phyloP scores from a whole-genome alignment of 192 early-diverging fungal species.

The Gaertneriomyces sp. region DNA sequence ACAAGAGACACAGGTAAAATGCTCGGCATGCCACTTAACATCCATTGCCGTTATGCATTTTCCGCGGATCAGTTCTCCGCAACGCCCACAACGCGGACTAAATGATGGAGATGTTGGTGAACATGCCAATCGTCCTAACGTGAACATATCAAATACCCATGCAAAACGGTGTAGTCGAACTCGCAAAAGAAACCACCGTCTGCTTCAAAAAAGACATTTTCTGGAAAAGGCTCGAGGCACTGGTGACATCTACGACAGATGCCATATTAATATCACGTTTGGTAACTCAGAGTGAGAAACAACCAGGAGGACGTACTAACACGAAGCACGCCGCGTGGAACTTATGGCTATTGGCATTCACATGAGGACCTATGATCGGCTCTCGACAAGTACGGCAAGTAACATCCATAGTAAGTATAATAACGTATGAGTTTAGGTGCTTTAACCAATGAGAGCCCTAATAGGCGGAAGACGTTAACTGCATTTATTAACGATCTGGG shows the following conservation, averaged over 20 bases:
- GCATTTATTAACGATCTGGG: no score
- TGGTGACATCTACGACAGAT: conserved; percentile 33
- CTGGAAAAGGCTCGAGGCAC: conserved; percentile 43
- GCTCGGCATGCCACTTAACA: conserved; percentile 50
- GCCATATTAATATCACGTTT: not conserved
- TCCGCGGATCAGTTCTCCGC: conserved; percentile 43
- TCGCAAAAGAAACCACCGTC: conserved; percentile 40
- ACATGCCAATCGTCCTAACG: not conserved
- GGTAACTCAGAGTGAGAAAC: not conserved
- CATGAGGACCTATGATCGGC: conserved; percentile 19
- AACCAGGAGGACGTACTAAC: conserved; percentile 11
- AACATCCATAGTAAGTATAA: not conserved
- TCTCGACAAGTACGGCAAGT: conserved; percentile 24
- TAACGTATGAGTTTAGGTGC: no score
- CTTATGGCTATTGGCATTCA: conserved; percentile 16
- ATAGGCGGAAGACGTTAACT: no score
- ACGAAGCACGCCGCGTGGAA: conserved; percentile 36
- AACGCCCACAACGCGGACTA: conserved; percentile 41
- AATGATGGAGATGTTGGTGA: conserved; percentile 5
- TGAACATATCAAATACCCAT: conserved; percentile 24
- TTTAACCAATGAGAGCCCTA: no score
- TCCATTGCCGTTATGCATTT: conserved; percentile 47
- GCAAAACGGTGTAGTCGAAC: conserved; percentile 37
- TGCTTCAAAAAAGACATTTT: conserved; percentile 37
- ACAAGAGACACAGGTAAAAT: conserved; percentile 45